Evolutionary conservation across 768 basidiomycete species (phyloP).

Genomic region (Psilocybe cyanescens): DNA sequence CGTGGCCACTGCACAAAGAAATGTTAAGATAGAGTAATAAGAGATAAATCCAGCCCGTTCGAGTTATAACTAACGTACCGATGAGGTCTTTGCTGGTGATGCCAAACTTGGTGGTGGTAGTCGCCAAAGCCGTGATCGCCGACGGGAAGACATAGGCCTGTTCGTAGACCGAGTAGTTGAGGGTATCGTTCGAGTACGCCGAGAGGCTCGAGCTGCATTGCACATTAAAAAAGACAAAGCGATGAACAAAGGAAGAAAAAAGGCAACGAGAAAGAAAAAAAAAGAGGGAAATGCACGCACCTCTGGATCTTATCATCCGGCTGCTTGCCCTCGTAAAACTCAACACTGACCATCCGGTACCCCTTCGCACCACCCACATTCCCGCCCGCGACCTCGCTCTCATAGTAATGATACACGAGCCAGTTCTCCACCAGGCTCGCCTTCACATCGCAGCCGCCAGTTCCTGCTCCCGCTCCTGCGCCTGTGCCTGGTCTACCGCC

Average conservation of each 20-base stretch:
- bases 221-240: background rate
- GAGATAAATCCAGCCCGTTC: background rate
- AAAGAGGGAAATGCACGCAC: conserved; percentile 40
- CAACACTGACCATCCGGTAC: conserved; percentile 77
- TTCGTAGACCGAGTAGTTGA: conserved; percentile 61
- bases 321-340: conserved; percentile 81
- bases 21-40: no score
- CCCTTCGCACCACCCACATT: conserved; percentile 61
- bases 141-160: conserved; percentile 74
- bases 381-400: conserved; percentile 49
- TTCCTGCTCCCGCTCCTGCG: background rate
- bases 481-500: background rate
- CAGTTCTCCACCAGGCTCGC: conserved; percentile 85
- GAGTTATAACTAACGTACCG: conserved; percentile 46
- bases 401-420: conserved; percentile 89
- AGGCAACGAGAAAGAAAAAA: background rate
- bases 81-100: conserved; percentile 88
- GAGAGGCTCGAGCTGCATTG: conserved; percentile 49
- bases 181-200: conserved; percentile 50
- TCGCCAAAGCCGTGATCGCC: conserved; percentile 68
- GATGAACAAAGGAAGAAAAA: background rate
- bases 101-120: conserved; percentile 87
- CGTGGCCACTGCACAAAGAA: conserved; percentile 65
- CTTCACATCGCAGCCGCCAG: conserved; percentile 60
- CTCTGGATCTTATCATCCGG: conserved; percentile 74